These are phyloP conservation scores for Mycena venus DNA, from an alignment of 768 basidiomycete genomes.

Conservation along the genomic window DNA sequence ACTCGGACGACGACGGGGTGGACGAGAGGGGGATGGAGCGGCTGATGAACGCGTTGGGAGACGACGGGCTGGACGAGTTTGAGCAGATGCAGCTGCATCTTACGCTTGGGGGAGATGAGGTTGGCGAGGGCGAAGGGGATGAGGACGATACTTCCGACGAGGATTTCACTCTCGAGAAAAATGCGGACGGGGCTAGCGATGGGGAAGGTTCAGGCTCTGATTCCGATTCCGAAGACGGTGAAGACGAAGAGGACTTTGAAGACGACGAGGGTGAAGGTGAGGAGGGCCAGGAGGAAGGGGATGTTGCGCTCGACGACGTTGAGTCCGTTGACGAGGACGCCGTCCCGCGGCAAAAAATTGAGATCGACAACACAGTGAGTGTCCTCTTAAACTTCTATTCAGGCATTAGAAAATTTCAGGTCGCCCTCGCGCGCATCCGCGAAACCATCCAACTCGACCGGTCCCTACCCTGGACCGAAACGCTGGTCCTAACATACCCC, in stretches of 20 bases:
- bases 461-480: constrained; percentile 88
- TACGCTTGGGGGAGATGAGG: constrained; percentile 47
- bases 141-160: constrained; percentile 44
- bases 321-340: constrained; percentile 85
- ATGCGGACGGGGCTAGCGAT: constrained; percentile 43
- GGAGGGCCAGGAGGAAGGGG: constrained; percentile 56
- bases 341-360: constrained; percentile 85
- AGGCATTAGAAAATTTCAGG: constrained; percentile 52
- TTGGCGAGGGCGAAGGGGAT: constrained; percentile 31
- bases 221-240: constrained; percentile 30
- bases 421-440: constrained; percentile 85
- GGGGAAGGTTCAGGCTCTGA: constrained; percentile 40
- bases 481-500: constrained; percentile 79
- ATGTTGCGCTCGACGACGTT: constrained; percentile 76
- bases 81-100: constrained; percentile 67
- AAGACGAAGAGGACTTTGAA: constrained; percentile 52
- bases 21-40: constrained; percentile 71
- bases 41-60: constrained; percentile 70
- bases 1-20: constrained; percentile 59
- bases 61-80: constrained; percentile 76
- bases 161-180: constrained; percentile 47
- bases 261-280: constrained; percentile 45
- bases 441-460: constrained; percentile 82
- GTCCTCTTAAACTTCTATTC: background rate
- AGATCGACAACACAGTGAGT: constrained; percentile 84